phyloP scores from a whole-genome alignment of 108 stramenopile species.

The Hondaea fermentalgiana region DNA sequence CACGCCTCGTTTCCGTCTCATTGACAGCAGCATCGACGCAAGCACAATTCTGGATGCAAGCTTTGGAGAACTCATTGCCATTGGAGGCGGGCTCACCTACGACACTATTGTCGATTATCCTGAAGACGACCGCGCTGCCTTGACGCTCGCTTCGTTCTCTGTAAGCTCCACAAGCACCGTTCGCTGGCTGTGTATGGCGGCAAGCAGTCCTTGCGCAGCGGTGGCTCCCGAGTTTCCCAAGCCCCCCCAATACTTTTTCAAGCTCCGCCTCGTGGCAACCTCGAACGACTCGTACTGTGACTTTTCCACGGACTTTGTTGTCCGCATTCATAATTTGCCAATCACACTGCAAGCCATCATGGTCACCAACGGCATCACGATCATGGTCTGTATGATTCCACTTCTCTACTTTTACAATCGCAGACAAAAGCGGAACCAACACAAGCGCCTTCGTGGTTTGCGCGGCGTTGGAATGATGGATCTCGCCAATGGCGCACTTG shows the following conservation, averaged over 20 bases:
- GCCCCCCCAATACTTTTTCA: not conserved
- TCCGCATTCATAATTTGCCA: not conserved
- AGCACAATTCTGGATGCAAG: not conserved
- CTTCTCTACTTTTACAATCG: not conserved
- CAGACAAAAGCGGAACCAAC: not conserved
- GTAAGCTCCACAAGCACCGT: not conserved
- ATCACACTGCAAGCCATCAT: constrained; percentile 6
- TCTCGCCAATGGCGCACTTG: not conserved
- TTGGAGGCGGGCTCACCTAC: not conserved
- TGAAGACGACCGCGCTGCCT: not conserved
- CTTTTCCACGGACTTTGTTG: not conserved
- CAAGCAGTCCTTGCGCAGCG: not conserved
- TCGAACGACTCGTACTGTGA: constrained; percentile 11
- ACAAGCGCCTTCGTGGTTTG: not conserved
- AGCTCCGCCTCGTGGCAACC: not conserved
- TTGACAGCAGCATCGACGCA: not conserved
- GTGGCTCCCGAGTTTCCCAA: not conserved
- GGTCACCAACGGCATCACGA: not conserved
- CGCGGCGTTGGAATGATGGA: not conserved
- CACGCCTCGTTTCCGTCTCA: not conserved
- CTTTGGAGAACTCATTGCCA: not conserved
- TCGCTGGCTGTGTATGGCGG: constrained; percentile 6
- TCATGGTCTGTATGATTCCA: not conserved
- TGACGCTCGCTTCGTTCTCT: not conserved
- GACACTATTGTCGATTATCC: not conserved